Base-by-base conservation (phyloP, 169 alveolate species). In the Eimeria falciformis region DNA sequence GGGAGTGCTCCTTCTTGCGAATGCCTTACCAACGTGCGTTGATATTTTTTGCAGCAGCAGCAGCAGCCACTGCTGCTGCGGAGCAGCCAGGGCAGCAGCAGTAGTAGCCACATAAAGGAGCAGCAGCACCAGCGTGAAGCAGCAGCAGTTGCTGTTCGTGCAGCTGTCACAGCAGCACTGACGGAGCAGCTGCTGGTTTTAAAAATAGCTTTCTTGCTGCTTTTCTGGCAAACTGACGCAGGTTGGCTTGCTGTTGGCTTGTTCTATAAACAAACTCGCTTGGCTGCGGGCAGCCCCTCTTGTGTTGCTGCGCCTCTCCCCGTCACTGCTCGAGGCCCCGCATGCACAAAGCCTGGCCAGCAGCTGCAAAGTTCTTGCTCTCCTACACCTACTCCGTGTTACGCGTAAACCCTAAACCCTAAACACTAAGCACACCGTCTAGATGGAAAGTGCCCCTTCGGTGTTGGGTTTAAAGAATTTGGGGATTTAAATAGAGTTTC, bases 191-290 rank as follows among this genome's bases (percentile, higher is more conserved):
- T 17, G 58, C n/a, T n/a, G n/a, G 11, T 50, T 0, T 50, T 50
- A 12, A 50, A 1, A 12, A 50, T 21, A 21, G 71, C 37, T 5
- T 77, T 45, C 25, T 45, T 47, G 37, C 45, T 47, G 50, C n/a
- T 3, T 17, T 50, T 77, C 45, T 40, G 62, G 23, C 18, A n/a
- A n/a, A n/a, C n/a, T n/a, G n/a, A n/a, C 29, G 5, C 73, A 79
- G 89, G 73, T 9, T 23, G 89, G 89, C 50, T 7, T 55, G 21
- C 89, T 79, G 75, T 73, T 79, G 21, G 47, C 89, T 33, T 53
- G 89, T 4, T 69, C 89, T 27, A n/a, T 79, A 2, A 79, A 79
- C 89, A 79, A 55, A 29, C 75, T 79, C 43, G 89, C 89, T 21
- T 79, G 89, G 89, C 55, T 79, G 33, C 73, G 89, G 4, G 53